phyloP scores from a whole-genome alignment of 148 eudicot genomes.

The Amaranthus cruentus region DNA sequence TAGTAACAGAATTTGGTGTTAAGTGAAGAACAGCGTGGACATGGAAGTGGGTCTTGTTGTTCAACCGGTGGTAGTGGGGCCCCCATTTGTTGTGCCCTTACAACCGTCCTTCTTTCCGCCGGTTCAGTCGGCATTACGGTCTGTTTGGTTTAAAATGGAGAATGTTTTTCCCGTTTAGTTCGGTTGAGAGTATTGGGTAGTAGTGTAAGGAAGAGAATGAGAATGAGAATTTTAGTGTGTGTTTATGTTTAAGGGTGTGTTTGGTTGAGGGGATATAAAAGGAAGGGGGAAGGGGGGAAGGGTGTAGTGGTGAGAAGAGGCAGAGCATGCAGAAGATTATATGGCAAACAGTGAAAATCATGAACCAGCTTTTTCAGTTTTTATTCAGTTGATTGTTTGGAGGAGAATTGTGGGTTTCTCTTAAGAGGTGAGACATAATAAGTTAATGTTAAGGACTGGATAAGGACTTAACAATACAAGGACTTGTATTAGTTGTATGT shows the following conservation, averaged over 20 bases:
- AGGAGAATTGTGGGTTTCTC: background rate
- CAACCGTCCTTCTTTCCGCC: constrained; percentile 17
- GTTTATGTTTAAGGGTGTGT: background rate
- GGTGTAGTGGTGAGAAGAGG: background rate
- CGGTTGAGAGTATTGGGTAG: background rate
- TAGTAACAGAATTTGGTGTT: constrained; percentile 88
- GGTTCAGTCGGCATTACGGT: background rate
- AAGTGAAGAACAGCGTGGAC: constrained; percentile 64
- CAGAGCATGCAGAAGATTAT: constrained; percentile 15
- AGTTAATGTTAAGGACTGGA: background rate
- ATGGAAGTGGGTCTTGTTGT: constrained; percentile 54
- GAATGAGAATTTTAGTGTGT: no score
- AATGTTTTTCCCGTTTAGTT: background rate
- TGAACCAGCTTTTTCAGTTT: constrained; percentile 19
- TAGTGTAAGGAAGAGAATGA: background rate
- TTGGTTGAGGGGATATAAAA: no score
- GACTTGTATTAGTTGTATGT: background rate
- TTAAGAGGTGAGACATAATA: background rate
- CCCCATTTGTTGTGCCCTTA: constrained; percentile 22
- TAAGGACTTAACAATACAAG: background rate
- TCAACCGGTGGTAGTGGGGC: constrained; percentile 35
- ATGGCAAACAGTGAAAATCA: constrained; percentile 1
- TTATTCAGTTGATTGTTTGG: background rate
- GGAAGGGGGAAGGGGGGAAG: background rate
- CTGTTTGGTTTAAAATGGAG: background rate